These are phyloP conservation scores for Glomus cerebriforme DNA, from an alignment of 192 early-diverging fungal genomes.

Conservation along the genomic window DNA sequence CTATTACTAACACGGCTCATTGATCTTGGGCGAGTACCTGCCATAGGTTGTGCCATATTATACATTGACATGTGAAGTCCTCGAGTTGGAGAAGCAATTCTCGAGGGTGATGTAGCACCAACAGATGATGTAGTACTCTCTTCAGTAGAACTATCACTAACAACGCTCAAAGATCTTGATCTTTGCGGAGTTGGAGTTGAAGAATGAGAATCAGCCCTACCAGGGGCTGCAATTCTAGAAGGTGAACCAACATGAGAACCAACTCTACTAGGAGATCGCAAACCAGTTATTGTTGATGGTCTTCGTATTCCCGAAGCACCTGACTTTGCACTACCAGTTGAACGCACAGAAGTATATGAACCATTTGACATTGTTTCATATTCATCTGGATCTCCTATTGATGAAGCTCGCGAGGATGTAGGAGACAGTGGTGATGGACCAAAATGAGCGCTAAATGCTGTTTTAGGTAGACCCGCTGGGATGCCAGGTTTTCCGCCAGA, in stretches of 20 bases:
- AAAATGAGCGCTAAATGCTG: conserved; percentile 22
- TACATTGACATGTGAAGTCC: conserved; percentile 2
- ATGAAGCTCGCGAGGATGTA: conserved; percentile 29
- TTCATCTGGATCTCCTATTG: conserved; percentile 25
- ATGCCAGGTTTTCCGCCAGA: conserved; percentile 13
- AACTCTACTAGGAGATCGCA: conserved; percentile 22
- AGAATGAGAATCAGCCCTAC: conserved; percentile 1
- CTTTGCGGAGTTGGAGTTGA: background rate
- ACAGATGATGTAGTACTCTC: conserved; percentile 29
- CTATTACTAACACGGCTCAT: conserved; percentile 21
- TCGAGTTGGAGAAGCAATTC: conserved; percentile 23
- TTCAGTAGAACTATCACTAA: conserved; percentile 30
- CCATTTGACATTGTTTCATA: conserved; percentile 33
- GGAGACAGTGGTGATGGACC: conserved; percentile 25
- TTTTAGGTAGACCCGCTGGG: conserved; percentile 10
- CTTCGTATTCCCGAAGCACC: conserved; percentile 5
- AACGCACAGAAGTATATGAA: conserved; percentile 27
- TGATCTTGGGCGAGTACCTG: conserved; percentile 24
- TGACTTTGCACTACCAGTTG: conserved; percentile 18
- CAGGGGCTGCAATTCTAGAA: conserved; percentile 23
- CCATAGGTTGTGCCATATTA: background rate
- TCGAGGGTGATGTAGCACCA: conserved; percentile 9
- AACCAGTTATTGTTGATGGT: conserved; percentile 4
- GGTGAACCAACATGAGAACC: background rate
- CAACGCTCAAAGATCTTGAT: conserved; percentile 18